phyloP scores from a whole-genome alignment of 495 filamentous ascomycete species.

The Podospora appendiculata region DNA sequence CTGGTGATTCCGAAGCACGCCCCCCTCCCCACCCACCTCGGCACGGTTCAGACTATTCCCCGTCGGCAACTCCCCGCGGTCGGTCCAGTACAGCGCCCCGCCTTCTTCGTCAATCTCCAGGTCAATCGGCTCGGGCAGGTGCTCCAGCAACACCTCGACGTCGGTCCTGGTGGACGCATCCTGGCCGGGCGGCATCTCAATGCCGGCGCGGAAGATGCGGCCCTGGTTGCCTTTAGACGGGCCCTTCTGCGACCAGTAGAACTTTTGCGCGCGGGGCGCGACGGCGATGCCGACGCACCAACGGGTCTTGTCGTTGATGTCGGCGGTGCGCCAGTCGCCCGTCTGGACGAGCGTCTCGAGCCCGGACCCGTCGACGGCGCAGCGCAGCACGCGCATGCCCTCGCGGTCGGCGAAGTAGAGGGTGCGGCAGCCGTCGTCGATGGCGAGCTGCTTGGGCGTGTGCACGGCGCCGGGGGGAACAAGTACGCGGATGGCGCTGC shows the following conservation, averaged over 20 bases:
- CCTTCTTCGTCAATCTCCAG: slow-evolving; percentile 36
- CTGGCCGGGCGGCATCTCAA: slow-evolving; percentile 22
- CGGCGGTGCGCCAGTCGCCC: slow-evolving; percentile 15
- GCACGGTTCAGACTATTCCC: slow-evolving; percentile 40
- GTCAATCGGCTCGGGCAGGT: slow-evolving; percentile 49
- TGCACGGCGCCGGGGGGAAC: slow-evolving; percentile 32
- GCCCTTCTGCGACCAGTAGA: slow-evolving; percentile 57
- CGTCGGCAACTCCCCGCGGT: slow-evolving; percentile 42
- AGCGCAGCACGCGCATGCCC: slow-evolving; percentile 39
- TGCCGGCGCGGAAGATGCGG: slow-evolving; percentile 36
- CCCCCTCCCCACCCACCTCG: slow-evolving; percentile 6
- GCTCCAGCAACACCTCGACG: slow-evolving; percentile 33
- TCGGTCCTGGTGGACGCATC: slow-evolving; percentile 20
- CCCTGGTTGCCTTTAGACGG: slow-evolving; percentile 37
- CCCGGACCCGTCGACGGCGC: slow-evolving; percentile 36
- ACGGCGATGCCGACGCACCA: slow-evolving; percentile 51
- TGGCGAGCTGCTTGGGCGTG: slow-evolving; percentile 47
- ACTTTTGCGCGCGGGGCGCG: slow-evolving; percentile 21
- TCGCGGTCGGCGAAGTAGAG: slow-evolving; percentile 51
- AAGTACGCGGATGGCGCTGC: slow-evolving; percentile 22
- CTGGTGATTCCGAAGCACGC: not conserved
- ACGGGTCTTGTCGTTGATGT: slow-evolving; percentile 22
- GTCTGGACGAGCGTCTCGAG: slow-evolving; percentile 36
- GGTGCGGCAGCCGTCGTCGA: slow-evolving; percentile 17
- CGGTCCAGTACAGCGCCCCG: slow-evolving; percentile 45